These are phyloP conservation scores for Adansonia madagascariensis DNA, from an alignment of 441 rosid genomes.

Conservation along the genomic window DNA sequence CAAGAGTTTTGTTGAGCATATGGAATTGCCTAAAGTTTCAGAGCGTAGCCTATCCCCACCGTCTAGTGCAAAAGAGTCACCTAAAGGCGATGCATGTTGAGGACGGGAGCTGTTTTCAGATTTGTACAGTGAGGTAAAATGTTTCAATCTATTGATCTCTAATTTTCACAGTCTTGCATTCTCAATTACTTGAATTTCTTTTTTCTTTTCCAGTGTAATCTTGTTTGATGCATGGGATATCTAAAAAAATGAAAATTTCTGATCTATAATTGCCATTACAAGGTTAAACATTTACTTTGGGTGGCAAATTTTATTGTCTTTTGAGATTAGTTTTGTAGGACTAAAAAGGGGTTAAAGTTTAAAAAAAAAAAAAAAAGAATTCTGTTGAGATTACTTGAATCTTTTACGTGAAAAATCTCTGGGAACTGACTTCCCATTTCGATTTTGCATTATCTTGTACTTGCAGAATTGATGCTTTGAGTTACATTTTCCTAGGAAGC, in stretches of 20 bases:
- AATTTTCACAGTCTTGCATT: constrained; percentile 29
- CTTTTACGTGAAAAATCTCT: constrained; percentile 10
- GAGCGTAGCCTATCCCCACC: constrained; percentile 30
- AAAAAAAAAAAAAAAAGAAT: neutral
- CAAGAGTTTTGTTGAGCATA: constrained; percentile 22
- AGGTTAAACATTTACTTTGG: constrained; percentile 30
- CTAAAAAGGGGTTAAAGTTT: constrained; percentile 20
- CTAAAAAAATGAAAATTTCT: constrained; percentile 38
- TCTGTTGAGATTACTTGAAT: constrained; percentile 32
- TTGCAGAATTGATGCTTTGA: neutral
- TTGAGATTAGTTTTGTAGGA: constrained; percentile 28
- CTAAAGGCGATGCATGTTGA: constrained; percentile 35
- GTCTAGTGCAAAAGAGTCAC: constrained; percentile 37
- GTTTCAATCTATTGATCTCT: constrained; percentile 34
- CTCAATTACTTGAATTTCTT: constrained; percentile 33
- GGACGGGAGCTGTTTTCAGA: constrained; percentile 35
- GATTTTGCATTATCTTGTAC: neutral
- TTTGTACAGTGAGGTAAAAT: constrained; percentile 73
- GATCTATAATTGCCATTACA: constrained; percentile 32
- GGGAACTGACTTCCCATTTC: constrained; percentile 27
- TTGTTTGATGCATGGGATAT: constrained; percentile 37
- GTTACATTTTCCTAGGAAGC: neutral
- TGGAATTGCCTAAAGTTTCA: constrained; percentile 36
- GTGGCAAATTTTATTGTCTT: constrained; percentile 38
- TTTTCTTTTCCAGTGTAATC: constrained; percentile 25